phyloP scores from a whole-genome alignment of 495 filamentous ascomycete genomes.

The Aspergillus wentii region DNA sequence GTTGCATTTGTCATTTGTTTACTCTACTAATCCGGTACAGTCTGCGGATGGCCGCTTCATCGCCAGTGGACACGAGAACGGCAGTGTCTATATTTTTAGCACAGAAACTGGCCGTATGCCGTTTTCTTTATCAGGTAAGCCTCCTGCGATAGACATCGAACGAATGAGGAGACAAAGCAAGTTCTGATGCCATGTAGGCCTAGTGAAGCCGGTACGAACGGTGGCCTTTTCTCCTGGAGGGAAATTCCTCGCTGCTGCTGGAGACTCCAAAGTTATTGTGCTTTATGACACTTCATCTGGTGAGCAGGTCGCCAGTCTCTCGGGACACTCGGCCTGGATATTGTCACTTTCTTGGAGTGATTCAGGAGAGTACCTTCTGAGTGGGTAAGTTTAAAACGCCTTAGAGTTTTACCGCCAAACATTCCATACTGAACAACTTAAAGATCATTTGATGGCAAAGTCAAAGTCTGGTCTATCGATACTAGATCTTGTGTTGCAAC shows the following conservation, averaged over 20 bases:
- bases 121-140: slow-evolving; percentile 77
- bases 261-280: slow-evolving; percentile 82
- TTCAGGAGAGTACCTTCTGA: slow-evolving; percentile 90
- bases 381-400: slow-evolving; percentile 51
- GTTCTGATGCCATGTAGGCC: slow-evolving; percentile 45
- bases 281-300: slow-evolving; percentile 89
- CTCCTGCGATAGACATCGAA: too few species aligned
- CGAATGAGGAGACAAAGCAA: too few species aligned
- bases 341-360: slow-evolving; percentile 86
- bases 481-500: slow-evolving; percentile 82
- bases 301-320: slow-evolving; percentile 83
- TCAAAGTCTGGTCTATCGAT: slow-evolving; percentile 90
- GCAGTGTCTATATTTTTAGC: slow-evolving; percentile 90
- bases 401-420: neutral
- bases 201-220: slow-evolving; percentile 76
- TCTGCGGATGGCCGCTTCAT: slow-evolving; percentile 76
- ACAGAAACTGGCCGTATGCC: slow-evolving; percentile 81
- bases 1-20: neutral
- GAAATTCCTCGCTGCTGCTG: slow-evolving; percentile 84
- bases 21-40: slow-evolving; percentile 27
- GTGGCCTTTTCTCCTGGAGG: slow-evolving; percentile 83
- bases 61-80: slow-evolving; percentile 89
- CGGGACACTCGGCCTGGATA: slow-evolving; percentile 79
- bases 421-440: slow-evolving; percentile 8
- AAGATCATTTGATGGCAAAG: slow-evolving; percentile 82